Base-by-base conservation (phyloP, 2,329 filamentous ascomycete species). In the Trichoderma sp. region DNA sequence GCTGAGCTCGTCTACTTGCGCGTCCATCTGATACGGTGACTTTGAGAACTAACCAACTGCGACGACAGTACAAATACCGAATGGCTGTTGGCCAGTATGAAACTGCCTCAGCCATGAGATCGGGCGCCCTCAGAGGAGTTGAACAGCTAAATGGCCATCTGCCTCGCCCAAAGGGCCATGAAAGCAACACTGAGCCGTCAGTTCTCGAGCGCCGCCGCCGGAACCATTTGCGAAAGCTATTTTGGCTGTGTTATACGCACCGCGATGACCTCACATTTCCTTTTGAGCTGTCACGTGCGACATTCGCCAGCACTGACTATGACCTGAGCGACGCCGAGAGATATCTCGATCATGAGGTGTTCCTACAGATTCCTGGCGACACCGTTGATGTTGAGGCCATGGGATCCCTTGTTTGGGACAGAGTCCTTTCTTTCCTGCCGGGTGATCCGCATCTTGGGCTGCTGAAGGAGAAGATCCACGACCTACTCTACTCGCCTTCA, bases 221-320 rank as follows among this genome's bases (percentile, higher is more conserved):
- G 28, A 21, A 10, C 21, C 57, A 60, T 51, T 19, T n/a, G 0
- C 30, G 45, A 2, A 60, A 43, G 10, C 24, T 60, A 5, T 60
- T 60, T 21, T 60, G 57, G 57, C 17, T 50, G 34, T 60, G 57
- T 10, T 41, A 60, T 60, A 26, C 19, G 10, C 7, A 15, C 5
- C 45, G 41, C 9, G 41, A 60, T 12, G 57, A 60, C 7, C 30
- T 51, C 4, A n/a, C n/a, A n/a, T n/a, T n/a, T n/a, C n/a, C n/a
- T n/a, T n/a, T n/a, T n/a, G n/a, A n/a, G n/a, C n/a, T n/a, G n/a
- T n/a, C n/a, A n/a, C n/a, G n/a, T n/a, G n/a, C n/a, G n/a, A n/a
- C n/a, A n/a, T n/a, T n/a, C n/a, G n/a, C n/a, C n/a, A n/a, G n/a
- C n/a, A n/a, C n/a, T n/a, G n/a, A 50, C 19, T 41, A 50, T 10